A percentile compares a stretch with the other conserved stretches of the same genome.
Evolutionary conservation across 208 protist genomes (phyloP).

Genomic region (Trypanosoma cruzi): DNA sequence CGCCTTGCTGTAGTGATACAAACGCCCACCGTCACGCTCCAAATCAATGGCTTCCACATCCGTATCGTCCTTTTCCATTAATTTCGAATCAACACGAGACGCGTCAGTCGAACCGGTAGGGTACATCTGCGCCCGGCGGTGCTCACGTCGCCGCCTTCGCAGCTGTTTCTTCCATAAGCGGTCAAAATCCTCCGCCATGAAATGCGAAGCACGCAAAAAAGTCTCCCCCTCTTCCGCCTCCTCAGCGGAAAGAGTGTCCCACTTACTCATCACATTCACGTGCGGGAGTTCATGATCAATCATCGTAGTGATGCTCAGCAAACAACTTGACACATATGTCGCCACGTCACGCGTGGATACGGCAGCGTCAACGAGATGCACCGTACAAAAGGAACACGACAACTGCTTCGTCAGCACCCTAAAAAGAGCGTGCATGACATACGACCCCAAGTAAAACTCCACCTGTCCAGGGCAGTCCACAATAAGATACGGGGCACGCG

Average conservation of each 20-base stretch:
- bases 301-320: slow-evolving; percentile 97
- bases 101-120: slow-evolving; percentile 23
- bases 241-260: slow-evolving; percentile 85
- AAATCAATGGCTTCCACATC: slow-evolving; percentile 58
- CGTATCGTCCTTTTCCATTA: slow-evolving; percentile 23
- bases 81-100: slow-evolving; percentile 33
- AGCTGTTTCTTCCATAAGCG: slow-evolving; percentile 75
- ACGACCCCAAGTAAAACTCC: slow-evolving; percentile 98
- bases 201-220: slow-evolving; percentile 55
- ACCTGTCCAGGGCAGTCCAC: slow-evolving; percentile 99
- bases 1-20: slow-evolving; percentile 79
- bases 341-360: slow-evolving; percentile 94
- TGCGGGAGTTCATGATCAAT: slow-evolving; percentile 96
- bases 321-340: slow-evolving; percentile 95
- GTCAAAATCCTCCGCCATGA: slow-evolving; percentile 84
- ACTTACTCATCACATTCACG: slow-evolving; percentile 98
- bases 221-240: slow-evolving; percentile 83
- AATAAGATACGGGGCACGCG: slow-evolving; percentile 88
- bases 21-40: slow-evolving; percentile 55
- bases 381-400: slow-evolving; percentile 79
- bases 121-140: slow-evolving; percentile 47
- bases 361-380: slow-evolving; percentile 96
- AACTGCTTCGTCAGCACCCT: slow-evolving; percentile 59
- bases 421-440: slow-evolving; percentile 88
- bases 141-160: slow-evolving; percentile 42